Percentiles rank a stretch among this genome's conserved stretches.
phyloP scores from a whole-genome alignment of 192 early-diverging fungal genomes.

The Anaeromyces robustus region DNA sequence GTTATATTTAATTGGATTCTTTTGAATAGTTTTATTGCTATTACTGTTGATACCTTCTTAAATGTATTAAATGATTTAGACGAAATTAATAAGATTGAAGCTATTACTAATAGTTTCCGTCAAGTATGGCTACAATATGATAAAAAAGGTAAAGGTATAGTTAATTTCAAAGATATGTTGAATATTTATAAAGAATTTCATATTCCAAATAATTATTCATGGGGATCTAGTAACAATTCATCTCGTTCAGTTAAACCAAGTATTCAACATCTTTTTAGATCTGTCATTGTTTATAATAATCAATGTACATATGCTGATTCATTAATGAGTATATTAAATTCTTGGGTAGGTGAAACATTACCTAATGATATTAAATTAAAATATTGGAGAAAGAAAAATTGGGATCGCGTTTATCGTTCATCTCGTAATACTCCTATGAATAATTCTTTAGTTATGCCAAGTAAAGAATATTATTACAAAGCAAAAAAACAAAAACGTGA shows the following conservation, averaged over 20 bases:
- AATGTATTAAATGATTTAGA: neutral
- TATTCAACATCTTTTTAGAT: neutral
- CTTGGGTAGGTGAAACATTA: neutral
- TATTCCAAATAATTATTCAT: neutral
- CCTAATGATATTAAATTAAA: neutral
- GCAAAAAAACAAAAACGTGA: neutral
- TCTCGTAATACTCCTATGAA: neutral
- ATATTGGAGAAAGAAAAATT: neutral
- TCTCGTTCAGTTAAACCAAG: neutral
- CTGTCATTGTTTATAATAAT: neutral
- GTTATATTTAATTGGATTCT: neutral
- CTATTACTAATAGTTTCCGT: neutral
- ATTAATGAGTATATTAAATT: neutral
- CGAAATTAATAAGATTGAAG: neutral
- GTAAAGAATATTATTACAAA: neutral
- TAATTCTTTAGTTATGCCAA: neutral
- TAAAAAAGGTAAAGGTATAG: neutral
- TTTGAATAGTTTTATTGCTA: neutral
- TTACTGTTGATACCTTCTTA: neutral
- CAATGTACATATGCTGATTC: neutral
- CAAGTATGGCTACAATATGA: neutral
- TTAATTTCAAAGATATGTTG: neutral
- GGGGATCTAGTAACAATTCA: too few relatives aligned
- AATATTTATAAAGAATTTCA: neutral
- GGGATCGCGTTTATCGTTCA: neutral